phyloP scores from a whole-genome alignment of 2,329 filamentous ascomycete species.

The Macrophomina tecta region DNA sequence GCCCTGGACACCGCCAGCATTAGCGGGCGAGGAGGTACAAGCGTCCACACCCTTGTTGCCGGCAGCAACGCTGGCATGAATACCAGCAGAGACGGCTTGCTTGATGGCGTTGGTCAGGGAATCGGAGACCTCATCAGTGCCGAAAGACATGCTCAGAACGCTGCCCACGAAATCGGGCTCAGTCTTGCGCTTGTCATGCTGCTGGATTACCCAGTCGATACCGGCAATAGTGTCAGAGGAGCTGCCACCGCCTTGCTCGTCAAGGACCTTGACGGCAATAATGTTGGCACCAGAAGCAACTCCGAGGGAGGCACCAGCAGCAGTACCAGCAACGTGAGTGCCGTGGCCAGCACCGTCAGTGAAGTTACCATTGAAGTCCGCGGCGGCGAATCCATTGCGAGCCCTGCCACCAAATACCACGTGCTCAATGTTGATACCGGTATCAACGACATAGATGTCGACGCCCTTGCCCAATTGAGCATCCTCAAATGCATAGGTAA shows the following conservation, averaged over 20 bases:
- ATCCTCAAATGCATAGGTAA: constrained; percentile 50
- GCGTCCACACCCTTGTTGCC: constrained; percentile 47
- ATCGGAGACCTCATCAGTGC: constrained; percentile 39
- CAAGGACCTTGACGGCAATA: constrained; percentile 59
- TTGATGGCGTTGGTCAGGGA: constrained; percentile 38
- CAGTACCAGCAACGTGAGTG: constrained; percentile 55
- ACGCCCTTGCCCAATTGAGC: constrained; percentile 46
- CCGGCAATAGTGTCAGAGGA: constrained; percentile 56
- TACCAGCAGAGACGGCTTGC: constrained; percentile 45
- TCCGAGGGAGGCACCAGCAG: constrained; percentile 51
- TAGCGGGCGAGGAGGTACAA: constrained; percentile 43
- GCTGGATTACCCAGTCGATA: constrained; percentile 54
- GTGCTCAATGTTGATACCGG: constrained; percentile 54
- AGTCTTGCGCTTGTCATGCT: constrained; percentile 51
- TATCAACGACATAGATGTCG: constrained; percentile 59
- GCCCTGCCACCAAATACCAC: constrained; percentile 53
- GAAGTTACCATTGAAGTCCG: constrained; percentile 39
- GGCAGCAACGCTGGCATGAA: constrained; percentile 55
- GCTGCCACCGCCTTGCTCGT: constrained; percentile 53
- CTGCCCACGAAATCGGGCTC: constrained; percentile 50
- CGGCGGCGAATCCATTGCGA: constrained; percentile 37
- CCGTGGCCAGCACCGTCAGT: constrained; percentile 55
- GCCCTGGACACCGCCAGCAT: constrained; percentile 45
- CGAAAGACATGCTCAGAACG: constrained; percentile 56
- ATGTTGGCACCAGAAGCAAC: constrained; percentile 57